These are phyloP conservation scores for Fusarium zealandicum DNA, from an alignment of 2,329 filamentous ascomycete species.

Conservation along the genomic window DNA sequence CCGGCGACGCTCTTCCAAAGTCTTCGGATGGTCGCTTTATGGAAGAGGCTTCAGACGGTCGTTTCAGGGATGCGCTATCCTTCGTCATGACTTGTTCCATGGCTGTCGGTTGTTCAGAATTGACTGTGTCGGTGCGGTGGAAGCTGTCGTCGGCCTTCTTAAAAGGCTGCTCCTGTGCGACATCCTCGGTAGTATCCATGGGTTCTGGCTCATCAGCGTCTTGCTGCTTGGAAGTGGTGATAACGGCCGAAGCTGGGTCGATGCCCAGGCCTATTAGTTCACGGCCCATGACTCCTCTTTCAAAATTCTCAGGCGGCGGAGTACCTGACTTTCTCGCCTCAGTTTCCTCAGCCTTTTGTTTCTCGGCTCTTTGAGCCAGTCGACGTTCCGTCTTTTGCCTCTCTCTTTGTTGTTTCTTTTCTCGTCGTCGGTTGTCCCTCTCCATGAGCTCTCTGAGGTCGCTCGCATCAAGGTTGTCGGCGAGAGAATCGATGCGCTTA, in stretches of 20 bases:
- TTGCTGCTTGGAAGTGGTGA: conserved; percentile 64
- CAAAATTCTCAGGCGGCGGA: conserved; percentile 62
- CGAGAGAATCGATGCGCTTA: conserved; percentile 73
- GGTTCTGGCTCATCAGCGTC: conserved; percentile 34
- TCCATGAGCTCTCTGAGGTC: conserved; percentile 91
- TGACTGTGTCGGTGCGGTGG: conserved; percentile 42
- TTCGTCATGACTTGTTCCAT: conserved; percentile 38
- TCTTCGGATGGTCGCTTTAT: conserved; percentile 35
- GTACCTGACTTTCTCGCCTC: conserved; percentile 60
- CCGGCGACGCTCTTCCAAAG: conserved; percentile 33
- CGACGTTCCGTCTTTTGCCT: conserved; percentile 71
- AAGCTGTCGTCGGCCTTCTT: conserved; percentile 42
- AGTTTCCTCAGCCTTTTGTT: conserved; percentile 65
- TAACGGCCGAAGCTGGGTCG: conserved; percentile 60
- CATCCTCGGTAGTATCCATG: conserved; percentile 35
- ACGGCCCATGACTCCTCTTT: conserved; percentile 66
- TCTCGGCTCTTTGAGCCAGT: conserved; percentile 71
- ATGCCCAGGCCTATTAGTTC: conserved; percentile 64
- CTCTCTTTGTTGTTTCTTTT: conserved; percentile 74
- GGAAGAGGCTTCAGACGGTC: conserved; percentile 35
- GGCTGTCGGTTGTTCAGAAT: conserved; percentile 31
- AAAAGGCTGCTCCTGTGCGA: conserved; percentile 17
- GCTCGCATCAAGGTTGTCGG: conserved; percentile 83
- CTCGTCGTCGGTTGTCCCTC: conserved; percentile 79
- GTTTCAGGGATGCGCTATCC: conserved; percentile 29